Conservation (phyloP, 805 yeast species). For the Candida krabiensis region DNA sequence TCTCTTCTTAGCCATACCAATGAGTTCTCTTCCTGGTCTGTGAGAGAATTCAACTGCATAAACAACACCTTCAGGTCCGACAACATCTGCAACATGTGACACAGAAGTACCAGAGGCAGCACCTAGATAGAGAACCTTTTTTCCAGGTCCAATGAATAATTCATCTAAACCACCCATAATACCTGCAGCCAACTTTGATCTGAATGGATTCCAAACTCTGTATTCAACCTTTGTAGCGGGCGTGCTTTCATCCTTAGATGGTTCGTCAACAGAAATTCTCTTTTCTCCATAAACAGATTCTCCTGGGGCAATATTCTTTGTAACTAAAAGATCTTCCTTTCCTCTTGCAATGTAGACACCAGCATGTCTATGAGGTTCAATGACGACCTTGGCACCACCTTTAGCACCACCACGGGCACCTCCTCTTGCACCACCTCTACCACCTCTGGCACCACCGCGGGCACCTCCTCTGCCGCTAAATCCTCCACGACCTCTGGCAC, state of each 20-base stretch:
- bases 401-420: constrained; percentile 79
- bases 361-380: constrained; percentile 98
- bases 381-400: constrained; percentile 94
- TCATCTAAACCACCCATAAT: constrained; percentile 99
- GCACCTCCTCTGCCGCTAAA: constrained; percentile 54
- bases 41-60: constrained; percentile 99
- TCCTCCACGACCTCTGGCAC: constrained; percentile 50
- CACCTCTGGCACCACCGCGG: constrained; percentile 54
- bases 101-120: constrained; percentile 99
- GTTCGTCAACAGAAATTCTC: constrained; percentile 91
- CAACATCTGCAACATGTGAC: constrained; percentile 96
- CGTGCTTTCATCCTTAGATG: constrained; percentile 81
- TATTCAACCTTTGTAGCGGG: constrained; percentile 94
- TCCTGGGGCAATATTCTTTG: constrained; percentile 97
- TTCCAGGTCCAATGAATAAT: constrained; percentile 96
- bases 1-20: constrained; percentile 99
- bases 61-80: constrained; percentile 98
- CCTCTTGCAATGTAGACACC: constrained; percentile 99
- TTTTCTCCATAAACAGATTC: constrained; percentile 98
- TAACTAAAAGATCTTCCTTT: constrained; percentile 96
- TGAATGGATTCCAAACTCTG: constrained; percentile 99
- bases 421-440: constrained; percentile 60
- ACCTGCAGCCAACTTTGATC: constrained; percentile 99
- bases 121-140: constrained; percentile 95
- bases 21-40: constrained; percentile 99